Evolutionary conservation across 202 grass and related monocot species (phyloP).

Genomic region (Brachypodium distachyon): DNA sequence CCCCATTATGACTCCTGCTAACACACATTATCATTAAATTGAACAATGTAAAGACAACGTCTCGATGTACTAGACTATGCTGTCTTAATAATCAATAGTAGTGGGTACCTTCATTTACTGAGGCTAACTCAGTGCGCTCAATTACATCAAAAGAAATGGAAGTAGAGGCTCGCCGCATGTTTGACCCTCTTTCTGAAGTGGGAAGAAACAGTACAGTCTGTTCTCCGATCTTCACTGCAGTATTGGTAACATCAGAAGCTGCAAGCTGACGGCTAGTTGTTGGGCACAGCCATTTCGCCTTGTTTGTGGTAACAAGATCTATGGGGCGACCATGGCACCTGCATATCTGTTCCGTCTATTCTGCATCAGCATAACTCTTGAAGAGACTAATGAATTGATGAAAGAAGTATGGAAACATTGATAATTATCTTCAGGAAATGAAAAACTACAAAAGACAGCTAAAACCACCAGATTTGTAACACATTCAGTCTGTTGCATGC

Average conservation of each 20-base stretch:
- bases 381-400: background rate
- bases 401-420: background rate
- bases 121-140: constrained; percentile 65
- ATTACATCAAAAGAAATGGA: constrained; percentile 63
- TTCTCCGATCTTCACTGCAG: constrained; percentile 71
- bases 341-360: constrained; percentile 60
- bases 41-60: background rate
- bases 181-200: constrained; percentile 36
- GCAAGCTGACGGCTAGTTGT: constrained; percentile 44
- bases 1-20: constrained; percentile 63
- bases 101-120: constrained; percentile 69
- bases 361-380: constrained; percentile 10
- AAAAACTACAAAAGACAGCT: background rate
- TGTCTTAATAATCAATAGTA: background rate
- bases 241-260: constrained; percentile 70
- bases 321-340: constrained; percentile 68
- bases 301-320: constrained; percentile 24
- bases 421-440: background rate
- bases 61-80: background rate
- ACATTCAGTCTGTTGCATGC: background rate
- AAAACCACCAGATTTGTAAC: background rate
- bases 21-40: constrained; percentile 12
- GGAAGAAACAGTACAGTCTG: constrained; percentile 64
- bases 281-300: constrained; percentile 44
- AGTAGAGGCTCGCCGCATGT: constrained; percentile 25